Conservation (phyloP, 768 basidiomycete species). For the Amanita pseudoporphyria region DNA sequence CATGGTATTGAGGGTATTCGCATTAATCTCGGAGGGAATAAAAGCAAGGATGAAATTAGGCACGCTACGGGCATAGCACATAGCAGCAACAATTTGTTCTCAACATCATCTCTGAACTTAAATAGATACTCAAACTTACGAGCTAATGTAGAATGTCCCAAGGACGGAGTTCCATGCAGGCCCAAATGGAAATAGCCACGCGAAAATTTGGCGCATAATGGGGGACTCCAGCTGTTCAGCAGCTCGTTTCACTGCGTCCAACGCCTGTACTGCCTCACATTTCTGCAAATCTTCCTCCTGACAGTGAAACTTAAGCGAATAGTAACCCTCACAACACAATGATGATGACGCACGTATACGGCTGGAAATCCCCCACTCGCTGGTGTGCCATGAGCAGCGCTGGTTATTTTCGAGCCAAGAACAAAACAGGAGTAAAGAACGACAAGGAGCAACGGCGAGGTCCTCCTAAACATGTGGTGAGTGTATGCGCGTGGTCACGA, state of each 20-base stretch:
- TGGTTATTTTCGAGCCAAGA: neutral
- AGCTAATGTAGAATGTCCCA: constrained; percentile 94
- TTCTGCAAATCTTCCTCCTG: constrained; percentile 32
- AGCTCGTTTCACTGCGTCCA: constrained; percentile 50
- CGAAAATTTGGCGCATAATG: constrained; percentile 71
- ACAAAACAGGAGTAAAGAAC: constrained; percentile 30
- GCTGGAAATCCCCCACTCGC: neutral
- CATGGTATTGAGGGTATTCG: constrained; percentile 85
- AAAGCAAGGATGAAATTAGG: constrained; percentile 94
- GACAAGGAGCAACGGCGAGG: constrained; percentile 23
- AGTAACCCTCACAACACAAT: neutral
- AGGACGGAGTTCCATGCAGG: constrained; percentile 86
- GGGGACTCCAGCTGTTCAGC: constrained; percentile 61
- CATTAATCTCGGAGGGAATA: constrained; percentile 82
- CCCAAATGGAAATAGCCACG: constrained; percentile 80
- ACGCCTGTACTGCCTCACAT: constrained; percentile 30
- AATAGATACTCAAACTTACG: constrained; percentile 42
- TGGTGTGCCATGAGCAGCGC: neutral
- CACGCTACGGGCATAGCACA: constrained; percentile 36
- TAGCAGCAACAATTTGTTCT: constrained; percentile 1
- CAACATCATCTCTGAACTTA: neutral
- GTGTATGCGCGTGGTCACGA: neutral
- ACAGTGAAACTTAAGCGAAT: neutral
- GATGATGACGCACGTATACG: constrained; percentile 15
- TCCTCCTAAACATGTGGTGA: constrained; percentile 19